Conservation (phyloP, 2,329 filamentous ascomycete species). For the Colletotrichum lini region DNA sequence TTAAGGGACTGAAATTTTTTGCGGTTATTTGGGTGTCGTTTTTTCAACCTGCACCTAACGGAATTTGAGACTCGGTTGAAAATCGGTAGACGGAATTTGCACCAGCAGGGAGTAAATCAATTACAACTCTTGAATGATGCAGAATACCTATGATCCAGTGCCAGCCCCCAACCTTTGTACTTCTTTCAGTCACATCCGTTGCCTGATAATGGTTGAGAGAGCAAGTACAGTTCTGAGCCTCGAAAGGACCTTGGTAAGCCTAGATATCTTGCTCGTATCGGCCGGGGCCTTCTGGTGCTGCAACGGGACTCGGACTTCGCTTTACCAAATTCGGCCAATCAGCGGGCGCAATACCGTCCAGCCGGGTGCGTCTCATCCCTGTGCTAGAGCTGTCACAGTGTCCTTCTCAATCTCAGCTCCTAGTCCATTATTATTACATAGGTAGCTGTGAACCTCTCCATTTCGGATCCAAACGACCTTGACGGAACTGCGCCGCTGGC, state of each 20-base stretch:
- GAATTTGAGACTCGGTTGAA: slow-evolving; percentile 20
- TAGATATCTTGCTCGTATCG: slow-evolving; percentile 14
- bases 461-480: slow-evolving; percentile 28
- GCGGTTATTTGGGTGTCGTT: slow-evolving; percentile 7
- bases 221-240: background rate
- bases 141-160: background rate
- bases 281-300: slow-evolving; percentile 14
- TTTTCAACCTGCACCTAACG: background rate
- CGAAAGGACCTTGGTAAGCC: background rate
- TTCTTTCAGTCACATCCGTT: background rate
- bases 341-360: slow-evolving; percentile 10
- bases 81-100: slow-evolving; percentile 9
- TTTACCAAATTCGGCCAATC: slow-evolving; percentile 26
- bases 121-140: background rate
- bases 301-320: slow-evolving; percentile 14
- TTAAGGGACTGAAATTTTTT: slow-evolving; percentile 18
- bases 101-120: background rate
- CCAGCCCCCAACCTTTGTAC: background rate
- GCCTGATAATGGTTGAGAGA: background rate
- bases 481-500: slow-evolving; percentile 25
- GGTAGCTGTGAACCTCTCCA: slow-evolving; percentile 20
- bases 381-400: slow-evolving; percentile 38
- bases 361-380: slow-evolving; percentile 24
- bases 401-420: slow-evolving; percentile 23
- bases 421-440: slow-evolving; percentile 17